Base-by-base conservation (phyloP, 2,329 filamentous ascomycete species). In the Cercospora sp. region DNA sequence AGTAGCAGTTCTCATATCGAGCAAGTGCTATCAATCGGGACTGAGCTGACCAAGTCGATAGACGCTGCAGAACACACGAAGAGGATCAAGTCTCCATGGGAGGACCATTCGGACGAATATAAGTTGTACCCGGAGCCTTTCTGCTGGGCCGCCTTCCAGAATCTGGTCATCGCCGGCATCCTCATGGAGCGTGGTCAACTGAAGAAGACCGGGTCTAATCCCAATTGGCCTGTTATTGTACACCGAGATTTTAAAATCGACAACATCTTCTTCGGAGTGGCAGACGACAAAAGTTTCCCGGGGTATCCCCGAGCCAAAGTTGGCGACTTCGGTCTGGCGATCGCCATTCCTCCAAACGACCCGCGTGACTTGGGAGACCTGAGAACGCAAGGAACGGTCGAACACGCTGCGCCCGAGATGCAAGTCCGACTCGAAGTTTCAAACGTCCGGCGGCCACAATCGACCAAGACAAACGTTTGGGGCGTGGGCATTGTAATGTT, bases 391-490 rank as follows among this genome's bases (percentile, higher is more conserved):
- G 53, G 53, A 7, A 58, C 53, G 5, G 16, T 5, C 8, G 53
- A 58, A 1, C 53, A 58, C 8, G 53, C 28, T 20, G 53, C 53
- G 16, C 53, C 63, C 39, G 26, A 53, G 53, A 58, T 58, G 53
- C 53, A 58, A 16, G 53, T 28, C 26, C 26, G 30, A 33, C 53
- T 58, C 10, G 26, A 58, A 30, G 23, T 31, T 3, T 23, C 26
- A 4, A 28, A 28, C 5, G 28, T 31, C 26, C 9, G 4, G 26
- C 26, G 53, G 20, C 20, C 53, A 13, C 18, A 45, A 36, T 67
- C 53, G 51, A 60, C 64, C 36, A 70, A 68, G 31, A 69, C 69
- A 7, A 66, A 71, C 33, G 69, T 71, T 18, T 71, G 42, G 48
- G 66, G 66, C 51, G 69, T 70, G 7, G 69, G 67, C 26, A 67